Evolutionary conservation across 805 yeast genomes (phyloP).

Genomic region (Candida qinlingensis): DNA sequence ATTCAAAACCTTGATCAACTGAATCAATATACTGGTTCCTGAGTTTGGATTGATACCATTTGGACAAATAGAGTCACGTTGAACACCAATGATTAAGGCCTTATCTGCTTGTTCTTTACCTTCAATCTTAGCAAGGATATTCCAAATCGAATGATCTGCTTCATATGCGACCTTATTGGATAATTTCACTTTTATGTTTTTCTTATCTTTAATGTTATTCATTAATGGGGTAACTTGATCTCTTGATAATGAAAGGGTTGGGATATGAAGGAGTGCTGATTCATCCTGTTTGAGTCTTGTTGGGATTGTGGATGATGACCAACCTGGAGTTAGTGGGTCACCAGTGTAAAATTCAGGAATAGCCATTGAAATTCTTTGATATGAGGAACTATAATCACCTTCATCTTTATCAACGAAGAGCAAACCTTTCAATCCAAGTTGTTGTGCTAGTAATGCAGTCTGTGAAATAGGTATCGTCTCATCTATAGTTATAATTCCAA

Average conservation of each 20-base stretch:
- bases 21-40: constrained; percentile 69
- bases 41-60: constrained; percentile 74
- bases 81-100: constrained; percentile 76
- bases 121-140: constrained; percentile 67
- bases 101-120: constrained; percentile 77
- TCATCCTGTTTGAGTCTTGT: constrained; percentile 38
- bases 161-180: constrained; percentile 15
- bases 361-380: constrained; percentile 44
- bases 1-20: constrained; percentile 64
- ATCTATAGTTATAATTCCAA: constrained; percentile 60
- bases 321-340: constrained; percentile 76
- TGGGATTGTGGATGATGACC: constrained; percentile 42
- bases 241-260: constrained; percentile 74
- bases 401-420: constrained; percentile 47
- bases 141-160: constrained; percentile 65
- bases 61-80: constrained; percentile 67
- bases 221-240: constrained; percentile 50
- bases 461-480: constrained; percentile 46
- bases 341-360: constrained; percentile 63
- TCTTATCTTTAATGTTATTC: constrained; percentile 11
- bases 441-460: constrained; percentile 51
- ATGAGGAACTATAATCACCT: constrained; percentile 28
- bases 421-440: constrained; percentile 56
- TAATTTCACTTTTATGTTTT: constrained; percentile 13
- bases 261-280: constrained; percentile 59